Evolutionary conservation across 1,284 basidiomycete species (phyloP), one percentile per base, ranked within the genome.

Genomic region (Tylopilus orsonianus): DNA sequence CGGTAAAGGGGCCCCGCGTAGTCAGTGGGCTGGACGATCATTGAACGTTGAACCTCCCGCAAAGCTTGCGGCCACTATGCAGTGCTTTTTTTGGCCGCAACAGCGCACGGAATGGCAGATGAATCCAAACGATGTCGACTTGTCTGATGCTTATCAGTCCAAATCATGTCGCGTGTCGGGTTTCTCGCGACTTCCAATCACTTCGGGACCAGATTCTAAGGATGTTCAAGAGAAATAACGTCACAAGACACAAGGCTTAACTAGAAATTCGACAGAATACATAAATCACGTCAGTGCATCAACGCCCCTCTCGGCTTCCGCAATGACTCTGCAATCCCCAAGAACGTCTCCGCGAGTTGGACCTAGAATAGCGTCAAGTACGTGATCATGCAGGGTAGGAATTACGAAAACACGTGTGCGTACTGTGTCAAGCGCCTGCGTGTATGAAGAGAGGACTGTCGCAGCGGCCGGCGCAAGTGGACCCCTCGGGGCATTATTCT

Each of bases 321-420:
- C 62, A 84, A 60, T 8, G 80, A 82, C 29, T 80, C 77, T 0
- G 80, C 80, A 34, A 84, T 74, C 8, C 75, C 77, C n/a, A 83
- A 61, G 73, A 85, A 85, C 0, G 83, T 80, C 49, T 80, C 69
- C 0, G 81, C 74, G 0, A 84, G 73, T 54, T 74, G 72, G 19
- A 82, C 70, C 80, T 83, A 39, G 34, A 2, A 1, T 8, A 5
- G 13, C 8, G 14, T 9, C 29, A 13, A 14, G 4, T 24, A 8
- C 36, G 40, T 14, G 20, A 20, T 6, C 26, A 29, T n/a, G 12
- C 37, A 7, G 9, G 16, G 14, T 22, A 18, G 18, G 44, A 37
- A 12, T 2, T 0, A 30, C 13, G 39, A 19, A 26, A 12, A n/a
- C 26, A 12, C 5, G 16, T 0, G 6, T 16, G 62, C 74, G 47